Base-by-base conservation (phyloP, 2,329 filamentous ascomycete species). In the Aspergillus felis region DNA sequence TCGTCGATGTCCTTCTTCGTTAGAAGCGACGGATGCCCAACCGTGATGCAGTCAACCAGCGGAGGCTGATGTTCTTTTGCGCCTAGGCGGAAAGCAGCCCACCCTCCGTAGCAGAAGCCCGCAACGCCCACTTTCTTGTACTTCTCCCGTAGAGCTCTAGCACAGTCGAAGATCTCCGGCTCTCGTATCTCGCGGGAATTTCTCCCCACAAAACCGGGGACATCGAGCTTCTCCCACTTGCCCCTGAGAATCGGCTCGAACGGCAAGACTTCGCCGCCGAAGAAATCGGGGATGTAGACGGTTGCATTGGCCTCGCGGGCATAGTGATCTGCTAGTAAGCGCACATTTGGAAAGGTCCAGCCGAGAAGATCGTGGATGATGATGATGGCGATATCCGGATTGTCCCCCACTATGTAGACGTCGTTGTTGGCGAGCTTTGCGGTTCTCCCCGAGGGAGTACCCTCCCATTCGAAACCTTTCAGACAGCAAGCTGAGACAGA, bases 31-130 rank as follows among this genome's bases (percentile, higher is more conserved):
- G 79, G 81, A 63, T 83, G 81, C 0, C 69, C 81, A 3, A 70
- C 69, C 1, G 73, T 70, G 41, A 82, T 71, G 61, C 71, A 76
- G 56, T 83, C 80, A 4, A 83, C 75, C 2, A 83, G 66, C 2
- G 66, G 65, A 38, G 32, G 32, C 32, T 38, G 14, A n/a, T 72
- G 58, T 12, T 67, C 70, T 57, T 77, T 75, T 1, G 75, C 71
- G 0, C 73, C 81, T 0, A 84, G 74, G 1, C 76, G 75, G 56
- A 82, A 77, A 3, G 71, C 71, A 0, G 77, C 81, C 82, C 81
- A 83, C 5, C 79, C 80, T 14, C 81, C 81, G 54, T 75, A 83
- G 68, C 81, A 83, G 62, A 74, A 83, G 1, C 81, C 81, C 2
- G 81, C 67, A 0, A 78, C 79, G 3, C 69, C 80, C 10, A 81